A percentile compares a stretch with the other conserved stretches of the same genome.
These are phyloP conservation scores for Candida xiaguanensis DNA, from an alignment of 805 yeast species.

Conservation along the genomic window DNA sequence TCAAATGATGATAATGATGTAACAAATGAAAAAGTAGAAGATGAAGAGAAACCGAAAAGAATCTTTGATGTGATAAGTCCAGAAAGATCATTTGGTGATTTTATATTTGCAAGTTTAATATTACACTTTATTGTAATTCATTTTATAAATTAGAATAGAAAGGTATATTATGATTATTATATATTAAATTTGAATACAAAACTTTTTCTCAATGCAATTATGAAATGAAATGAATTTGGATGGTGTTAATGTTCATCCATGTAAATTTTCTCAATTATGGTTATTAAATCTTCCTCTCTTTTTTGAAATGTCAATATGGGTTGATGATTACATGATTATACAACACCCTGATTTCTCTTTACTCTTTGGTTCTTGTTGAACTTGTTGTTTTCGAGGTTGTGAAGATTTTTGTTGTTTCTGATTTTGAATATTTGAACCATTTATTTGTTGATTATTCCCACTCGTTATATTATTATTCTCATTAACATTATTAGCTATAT, in stretches of 20 bases:
- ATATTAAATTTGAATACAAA: no score
- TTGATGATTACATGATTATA: conserved; percentile 31
- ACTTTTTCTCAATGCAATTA: neutral
- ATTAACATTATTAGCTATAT: neutral
- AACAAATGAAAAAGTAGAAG: conserved; percentile 8
- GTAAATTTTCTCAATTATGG: neutral
- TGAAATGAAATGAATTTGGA: no score
- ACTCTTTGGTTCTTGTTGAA: conserved; percentile 12
- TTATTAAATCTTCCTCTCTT: neutral
- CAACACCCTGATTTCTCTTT: conserved; percentile 37
- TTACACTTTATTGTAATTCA: conserved; percentile 88
- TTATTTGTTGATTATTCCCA: conserved; percentile 2
- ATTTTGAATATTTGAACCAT: neutral
- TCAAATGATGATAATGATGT: conserved; percentile 7
- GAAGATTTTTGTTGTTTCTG: neutral
- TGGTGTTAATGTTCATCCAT: no score
- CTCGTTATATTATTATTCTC: conserved; percentile 2
- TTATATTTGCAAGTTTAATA: conserved; percentile 77
- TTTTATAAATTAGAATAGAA: conserved; percentile 63
- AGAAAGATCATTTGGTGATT: conserved; percentile 81
- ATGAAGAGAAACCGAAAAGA: conserved; percentile 6
- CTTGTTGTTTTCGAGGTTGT: conserved; percentile 2
- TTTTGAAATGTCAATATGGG: no score
- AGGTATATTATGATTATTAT: no score
- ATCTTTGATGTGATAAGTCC: conserved; percentile 22